Percentiles rank a stretch among this genome's conserved stretches.
phyloP scores from a whole-genome alignment of 2,329 filamentous ascomycete genomes.

The Hypomyces perniciosus region DNA sequence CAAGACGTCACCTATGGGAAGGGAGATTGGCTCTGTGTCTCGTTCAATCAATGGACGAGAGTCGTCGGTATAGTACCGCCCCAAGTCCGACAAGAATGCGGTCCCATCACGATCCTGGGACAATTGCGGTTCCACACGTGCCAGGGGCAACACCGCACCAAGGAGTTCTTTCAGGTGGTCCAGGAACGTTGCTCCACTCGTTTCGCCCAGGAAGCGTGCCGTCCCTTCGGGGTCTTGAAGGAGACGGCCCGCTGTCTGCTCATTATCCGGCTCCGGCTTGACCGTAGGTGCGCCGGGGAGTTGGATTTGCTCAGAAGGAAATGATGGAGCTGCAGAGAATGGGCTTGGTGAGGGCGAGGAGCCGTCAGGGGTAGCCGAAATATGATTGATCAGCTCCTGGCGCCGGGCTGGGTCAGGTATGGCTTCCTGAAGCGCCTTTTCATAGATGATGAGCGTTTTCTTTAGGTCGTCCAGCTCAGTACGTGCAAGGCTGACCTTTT shows the following conservation, averaged over 20 bases:
- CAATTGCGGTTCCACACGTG: slow-evolving; percentile 16
- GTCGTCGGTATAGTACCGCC: slow-evolving; percentile 43
- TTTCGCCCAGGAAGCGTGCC: slow-evolving; percentile 42
- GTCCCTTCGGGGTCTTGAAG: slow-evolving; percentile 40
- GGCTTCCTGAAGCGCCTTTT: slow-evolving; percentile 32
- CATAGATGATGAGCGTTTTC: slow-evolving; percentile 34
- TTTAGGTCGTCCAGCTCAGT: slow-evolving; percentile 37
- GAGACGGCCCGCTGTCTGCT: slow-evolving; percentile 27
- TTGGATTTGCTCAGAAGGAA: background rate
- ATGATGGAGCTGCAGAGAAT: slow-evolving; percentile 5
- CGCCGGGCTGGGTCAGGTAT: slow-evolving; percentile 31
- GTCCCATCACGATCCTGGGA: slow-evolving; percentile 9
- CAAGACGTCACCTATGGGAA: slow-evolving; percentile 34
- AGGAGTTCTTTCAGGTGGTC: slow-evolving; percentile 45
- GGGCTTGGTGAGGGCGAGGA: slow-evolving; percentile 19
- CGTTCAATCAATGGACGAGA: slow-evolving; percentile 34
- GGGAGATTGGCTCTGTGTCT: slow-evolving; percentile 33
- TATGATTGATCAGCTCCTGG: slow-evolving; percentile 27
- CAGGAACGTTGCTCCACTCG: slow-evolving; percentile 44
- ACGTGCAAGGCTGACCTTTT: slow-evolving; percentile 38
- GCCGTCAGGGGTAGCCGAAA: slow-evolving; percentile 16
- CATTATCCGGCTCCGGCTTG: slow-evolving; percentile 13
- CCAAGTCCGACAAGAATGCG: slow-evolving; percentile 35
- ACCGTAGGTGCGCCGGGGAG: slow-evolving; percentile 6
- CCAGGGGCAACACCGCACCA: slow-evolving; percentile 31